phyloP scores from a whole-genome alignment of 345 rosid genomes.

The Lumnitzera littorea region DNA sequence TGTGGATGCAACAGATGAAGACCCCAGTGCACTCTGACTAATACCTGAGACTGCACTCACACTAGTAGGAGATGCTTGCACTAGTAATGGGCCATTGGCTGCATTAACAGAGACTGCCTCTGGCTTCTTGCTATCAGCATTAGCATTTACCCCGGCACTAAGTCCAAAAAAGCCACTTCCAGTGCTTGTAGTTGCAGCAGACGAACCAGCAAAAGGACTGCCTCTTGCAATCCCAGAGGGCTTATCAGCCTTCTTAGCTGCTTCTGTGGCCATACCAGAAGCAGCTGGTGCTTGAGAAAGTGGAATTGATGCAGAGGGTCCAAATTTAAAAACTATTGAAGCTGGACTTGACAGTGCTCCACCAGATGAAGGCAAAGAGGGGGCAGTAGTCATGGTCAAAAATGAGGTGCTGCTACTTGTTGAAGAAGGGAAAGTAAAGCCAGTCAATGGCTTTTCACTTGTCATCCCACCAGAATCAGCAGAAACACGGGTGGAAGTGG shows the following conservation, averaged over 20 bases:
- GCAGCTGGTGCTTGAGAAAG: slow-evolving; percentile 21
- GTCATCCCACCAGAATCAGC: neutral
- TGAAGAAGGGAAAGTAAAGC: slow-evolving; percentile 15
- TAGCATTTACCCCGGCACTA: slow-evolving; percentile 29
- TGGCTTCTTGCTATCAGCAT: slow-evolving; percentile 32
- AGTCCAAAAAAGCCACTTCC: slow-evolving; percentile 44
- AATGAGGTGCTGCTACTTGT: slow-evolving; percentile 1
- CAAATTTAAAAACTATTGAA: slow-evolving; percentile 34
- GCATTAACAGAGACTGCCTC: slow-evolving; percentile 33
- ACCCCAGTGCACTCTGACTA: slow-evolving; percentile 40
- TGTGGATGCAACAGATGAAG: slow-evolving; percentile 41
- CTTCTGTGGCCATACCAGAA: slow-evolving; percentile 25
- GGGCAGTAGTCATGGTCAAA: neutral
- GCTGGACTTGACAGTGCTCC: slow-evolving; percentile 28
- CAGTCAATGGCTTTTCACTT: slow-evolving; percentile 24
- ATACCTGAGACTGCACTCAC: slow-evolving; percentile 37
- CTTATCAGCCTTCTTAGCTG: slow-evolving; percentile 25
- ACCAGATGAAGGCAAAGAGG: slow-evolving; percentile 20
- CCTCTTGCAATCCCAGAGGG: slow-evolving; percentile 20
- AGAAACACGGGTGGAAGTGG: slow-evolving; percentile 16
- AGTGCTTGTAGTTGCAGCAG: slow-evolving; percentile 26
- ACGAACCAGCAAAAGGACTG: slow-evolving; percentile 29
- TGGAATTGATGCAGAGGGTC: slow-evolving; percentile 33
- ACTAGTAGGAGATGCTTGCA: slow-evolving; percentile 23
- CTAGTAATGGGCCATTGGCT: slow-evolving; percentile 22